A percentile compares a stretch with the other conserved stretches of the same genome.
These are phyloP conservation scores for Emmonsiellopsis sp. DNA, from an alignment of 2,329 filamentous ascomycete species.

Conservation along the genomic window DNA sequence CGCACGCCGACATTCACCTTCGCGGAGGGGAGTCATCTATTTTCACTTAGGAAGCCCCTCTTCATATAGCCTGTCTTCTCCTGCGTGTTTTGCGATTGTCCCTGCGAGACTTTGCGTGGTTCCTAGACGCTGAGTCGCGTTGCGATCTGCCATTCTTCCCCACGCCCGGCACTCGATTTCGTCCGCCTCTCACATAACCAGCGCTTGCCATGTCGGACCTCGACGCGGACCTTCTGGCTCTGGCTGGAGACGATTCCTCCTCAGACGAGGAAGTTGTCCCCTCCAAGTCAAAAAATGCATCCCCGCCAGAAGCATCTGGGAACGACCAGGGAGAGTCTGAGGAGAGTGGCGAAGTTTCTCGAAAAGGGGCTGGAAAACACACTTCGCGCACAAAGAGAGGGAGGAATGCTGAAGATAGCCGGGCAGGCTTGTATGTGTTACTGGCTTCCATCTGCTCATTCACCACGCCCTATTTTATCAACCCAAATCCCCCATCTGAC, in stretches of 20 bases:
- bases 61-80: background rate
- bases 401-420: slow-evolving; percentile 60
- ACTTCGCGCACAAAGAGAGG: slow-evolving; percentile 36
- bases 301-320: slow-evolving; percentile 39
- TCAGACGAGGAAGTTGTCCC: slow-evolving; percentile 44
- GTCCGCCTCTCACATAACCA: slow-evolving; percentile 8
- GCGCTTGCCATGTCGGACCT: slow-evolving; percentile 65
- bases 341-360: slow-evolving; percentile 39
- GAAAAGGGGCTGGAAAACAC: slow-evolving; percentile 37
- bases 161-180: background rate
- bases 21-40: background rate
- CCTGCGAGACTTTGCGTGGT: background rate
- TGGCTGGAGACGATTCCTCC: slow-evolving; percentile 65
- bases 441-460: slow-evolving; percentile 5
- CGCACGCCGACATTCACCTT: background rate
- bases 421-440: slow-evolving; percentile 65
- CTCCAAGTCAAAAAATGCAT: slow-evolving; percentile 47
- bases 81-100: background rate
- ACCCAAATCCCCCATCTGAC: background rate
- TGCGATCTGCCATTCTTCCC: background rate
- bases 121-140: background rate
- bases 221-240: slow-evolving; percentile 86
- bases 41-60: background rate
- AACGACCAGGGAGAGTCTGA: slow-evolving; percentile 23
- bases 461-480: slow-evolving; percentile 11